Conservation (phyloP, 768 basidiomycete species). For the Phanerodontia chrysosporium region DNA sequence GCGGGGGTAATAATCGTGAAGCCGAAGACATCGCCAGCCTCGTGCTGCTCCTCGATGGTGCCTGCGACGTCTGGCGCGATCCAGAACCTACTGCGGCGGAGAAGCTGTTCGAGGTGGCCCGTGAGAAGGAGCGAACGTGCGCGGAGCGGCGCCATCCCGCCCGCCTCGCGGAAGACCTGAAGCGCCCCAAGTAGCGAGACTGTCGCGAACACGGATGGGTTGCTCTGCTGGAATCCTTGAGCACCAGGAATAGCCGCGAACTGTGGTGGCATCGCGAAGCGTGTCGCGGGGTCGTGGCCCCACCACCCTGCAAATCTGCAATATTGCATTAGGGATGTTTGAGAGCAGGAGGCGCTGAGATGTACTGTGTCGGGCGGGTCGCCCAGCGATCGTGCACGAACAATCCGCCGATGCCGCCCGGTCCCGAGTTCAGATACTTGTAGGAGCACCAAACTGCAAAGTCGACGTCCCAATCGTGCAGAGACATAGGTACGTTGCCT, state of each 20-base stretch:
- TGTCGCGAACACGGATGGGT: constrained; percentile 78
- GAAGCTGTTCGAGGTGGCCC: constrained; percentile 57
- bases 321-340: constrained; percentile 3
- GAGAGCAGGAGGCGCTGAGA: neutral
- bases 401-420: constrained; percentile 94
- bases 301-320: constrained; percentile 93
- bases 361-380: constrained; percentile 50
- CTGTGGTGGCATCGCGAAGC: constrained; percentile 83
- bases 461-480: constrained; percentile 94
- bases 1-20: constrained; percentile 94
- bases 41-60: neutral
- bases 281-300: constrained; percentile 85
- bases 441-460: constrained; percentile 99
- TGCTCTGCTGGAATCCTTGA: constrained; percentile 94
- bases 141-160: constrained; percentile 67
- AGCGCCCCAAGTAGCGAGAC: constrained; percentile 83
- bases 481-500: constrained; percentile 84
- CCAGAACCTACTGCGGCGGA: constrained; percentile 62
- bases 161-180: constrained; percentile 72
- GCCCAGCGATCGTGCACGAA: constrained; percentile 87
- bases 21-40: constrained; percentile 26
- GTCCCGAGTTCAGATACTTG: constrained; percentile 95
- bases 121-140: constrained; percentile 72
- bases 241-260: constrained; percentile 89
- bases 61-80: constrained; percentile 32